Evolutionary conservation across 441 rosid species (phyloP).

Genomic region (Erysimum cheiri): DNA sequence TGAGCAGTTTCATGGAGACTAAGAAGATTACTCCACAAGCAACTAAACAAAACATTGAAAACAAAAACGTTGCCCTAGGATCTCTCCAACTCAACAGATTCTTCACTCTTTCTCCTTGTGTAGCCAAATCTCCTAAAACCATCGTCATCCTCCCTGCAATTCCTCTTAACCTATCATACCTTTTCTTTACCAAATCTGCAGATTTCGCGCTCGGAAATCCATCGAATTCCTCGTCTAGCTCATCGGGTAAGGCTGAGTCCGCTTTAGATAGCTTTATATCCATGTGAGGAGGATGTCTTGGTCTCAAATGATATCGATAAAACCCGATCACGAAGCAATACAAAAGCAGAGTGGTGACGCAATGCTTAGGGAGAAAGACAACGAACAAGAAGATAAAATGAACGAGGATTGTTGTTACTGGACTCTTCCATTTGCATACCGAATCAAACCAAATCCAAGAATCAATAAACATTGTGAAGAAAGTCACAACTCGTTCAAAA

Average conservation of each 20-base stretch:
- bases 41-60: constrained; percentile 42
- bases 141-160: constrained; percentile 53
- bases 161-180: constrained; percentile 62
- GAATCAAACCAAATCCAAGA: too few species aligned
- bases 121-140: constrained; percentile 50
- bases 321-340: constrained; percentile 46
- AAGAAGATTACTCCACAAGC: constrained; percentile 34
- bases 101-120: constrained; percentile 49
- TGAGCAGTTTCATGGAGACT: constrained; percentile 41
- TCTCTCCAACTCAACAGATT: constrained; percentile 54
- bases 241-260: constrained; percentile 42
- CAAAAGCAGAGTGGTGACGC: constrained; percentile 38
- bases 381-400: too few species aligned
- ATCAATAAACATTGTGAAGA: too few species aligned
- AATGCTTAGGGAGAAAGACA: background rate
- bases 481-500: too few species aligned
- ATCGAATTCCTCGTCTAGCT: constrained; percentile 53
- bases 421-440: too few species aligned
- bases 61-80: constrained; percentile 51
- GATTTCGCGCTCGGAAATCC: constrained; percentile 46
- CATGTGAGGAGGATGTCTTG: constrained; percentile 55
- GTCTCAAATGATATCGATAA: constrained; percentile 47
- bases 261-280: constrained; percentile 48
- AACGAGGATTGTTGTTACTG: too few species aligned
- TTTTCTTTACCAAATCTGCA: constrained; percentile 46